These are phyloP conservation scores for Lasiosphaeria miniovina DNA, from an alignment of 495 filamentous ascomycete species.

Conservation along the genomic window DNA sequence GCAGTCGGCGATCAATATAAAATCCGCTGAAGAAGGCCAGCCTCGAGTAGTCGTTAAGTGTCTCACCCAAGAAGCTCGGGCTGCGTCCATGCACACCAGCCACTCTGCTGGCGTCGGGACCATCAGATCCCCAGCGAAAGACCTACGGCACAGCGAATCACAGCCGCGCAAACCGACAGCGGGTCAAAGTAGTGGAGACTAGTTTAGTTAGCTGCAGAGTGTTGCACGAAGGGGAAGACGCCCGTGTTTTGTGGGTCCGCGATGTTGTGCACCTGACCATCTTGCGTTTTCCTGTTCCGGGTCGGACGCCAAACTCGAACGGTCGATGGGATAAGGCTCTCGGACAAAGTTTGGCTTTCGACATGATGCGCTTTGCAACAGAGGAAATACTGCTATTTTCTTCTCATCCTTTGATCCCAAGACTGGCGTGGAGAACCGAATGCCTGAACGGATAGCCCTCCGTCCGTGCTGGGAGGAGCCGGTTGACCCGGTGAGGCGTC, in stretches of 20 bases:
- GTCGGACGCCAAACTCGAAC: neutral
- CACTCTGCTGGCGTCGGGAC: neutral
- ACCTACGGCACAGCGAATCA: conserved; percentile 7
- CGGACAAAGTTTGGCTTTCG: neutral
- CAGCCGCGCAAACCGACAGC: conserved; percentile 14
- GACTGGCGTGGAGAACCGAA: no score
- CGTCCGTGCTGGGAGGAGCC: no score
- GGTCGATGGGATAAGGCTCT: neutral
- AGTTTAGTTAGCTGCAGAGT: neutral
- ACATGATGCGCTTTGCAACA: no score
- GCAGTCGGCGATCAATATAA: no score
- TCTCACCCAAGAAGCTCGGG: no score
- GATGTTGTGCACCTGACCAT: conserved; percentile 26
- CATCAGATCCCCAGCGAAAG: neutral
- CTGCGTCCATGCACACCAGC: no score
- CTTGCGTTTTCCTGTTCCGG: conserved; percentile 13
- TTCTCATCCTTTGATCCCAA: no score
- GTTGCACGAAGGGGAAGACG: neutral
- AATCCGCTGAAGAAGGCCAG: no score
- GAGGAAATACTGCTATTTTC: no score
- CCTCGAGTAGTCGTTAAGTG: no score
- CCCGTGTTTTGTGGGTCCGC: conserved; percentile 13
- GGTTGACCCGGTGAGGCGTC: no score
- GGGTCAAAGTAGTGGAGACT: neutral
- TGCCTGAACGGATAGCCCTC: no score